Percentiles rank a stretch among this genome's conserved stretches.
Conservation (phyloP, 2,329 filamentous ascomycete genomes). For the Fusarium globosum region DNA sequence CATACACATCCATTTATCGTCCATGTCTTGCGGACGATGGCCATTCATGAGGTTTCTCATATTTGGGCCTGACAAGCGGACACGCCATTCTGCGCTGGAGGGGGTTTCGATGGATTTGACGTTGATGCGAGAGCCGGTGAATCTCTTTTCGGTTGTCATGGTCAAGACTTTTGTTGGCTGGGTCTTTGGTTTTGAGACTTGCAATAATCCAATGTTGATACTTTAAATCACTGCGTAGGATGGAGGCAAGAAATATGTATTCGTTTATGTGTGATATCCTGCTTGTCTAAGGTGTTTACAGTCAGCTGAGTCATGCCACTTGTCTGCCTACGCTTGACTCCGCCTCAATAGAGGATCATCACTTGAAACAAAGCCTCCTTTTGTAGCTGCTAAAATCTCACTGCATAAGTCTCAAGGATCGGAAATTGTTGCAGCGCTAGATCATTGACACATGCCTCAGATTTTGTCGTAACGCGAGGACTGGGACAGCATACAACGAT, state of each 20-base stretch:
- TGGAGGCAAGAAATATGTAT: neutral
- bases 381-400: neutral
- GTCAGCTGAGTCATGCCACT: constrained; percentile 3
- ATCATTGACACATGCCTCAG: neutral
- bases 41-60: constrained; percentile 30
- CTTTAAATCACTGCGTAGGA: neutral
- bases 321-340: neutral
- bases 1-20: constrained; percentile 22
- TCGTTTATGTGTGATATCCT: neutral
- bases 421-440: too few relatives aligned
- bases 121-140: neutral
- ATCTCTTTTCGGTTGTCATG: neutral
- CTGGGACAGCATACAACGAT: neutral
- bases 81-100: constrained; percentile 5
- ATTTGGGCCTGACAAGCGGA: constrained; percentile 14
- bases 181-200: neutral
- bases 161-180: neutral
- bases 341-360: neutral
- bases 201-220: fast-evolving
- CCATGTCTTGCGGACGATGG: constrained; percentile 14
- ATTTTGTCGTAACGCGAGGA: too few relatives aligned
- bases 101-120: constrained; percentile 3
- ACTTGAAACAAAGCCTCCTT: neutral
- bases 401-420: neutral
- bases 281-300: neutral